A percentile compares a stretch with the other conserved stretches of the same genome.
These are phyloP conservation scores for Suhomyces bribrorum DNA, from an alignment of 1,139 yeast species.

Conservation along the genomic window DNA sequence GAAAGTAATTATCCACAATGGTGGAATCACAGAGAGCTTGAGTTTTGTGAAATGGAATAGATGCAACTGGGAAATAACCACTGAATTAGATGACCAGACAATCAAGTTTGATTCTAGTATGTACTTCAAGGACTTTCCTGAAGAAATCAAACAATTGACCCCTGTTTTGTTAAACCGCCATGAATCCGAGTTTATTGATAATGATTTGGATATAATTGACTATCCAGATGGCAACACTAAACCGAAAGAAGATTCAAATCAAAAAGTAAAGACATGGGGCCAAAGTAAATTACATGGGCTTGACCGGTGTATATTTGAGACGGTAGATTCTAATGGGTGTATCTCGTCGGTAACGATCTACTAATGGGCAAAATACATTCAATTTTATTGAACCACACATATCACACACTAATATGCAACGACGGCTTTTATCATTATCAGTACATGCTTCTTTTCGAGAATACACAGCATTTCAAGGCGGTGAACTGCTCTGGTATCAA, in stretches of 20 bases:
- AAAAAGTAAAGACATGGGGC: constrained; percentile 47
- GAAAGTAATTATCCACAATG: constrained; percentile 52
- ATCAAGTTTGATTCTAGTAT: constrained; percentile 26
- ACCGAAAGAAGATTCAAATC: neutral
- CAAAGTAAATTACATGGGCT: constrained; percentile 51
- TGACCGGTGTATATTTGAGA: constrained; percentile 53
- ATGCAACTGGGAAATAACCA: constrained; percentile 39
- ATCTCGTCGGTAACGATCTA: constrained; percentile 35
- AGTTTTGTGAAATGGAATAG: constrained; percentile 54
- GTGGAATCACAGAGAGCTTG: constrained; percentile 47
- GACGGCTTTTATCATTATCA: too few species aligned
- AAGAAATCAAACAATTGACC: constrained; percentile 21
- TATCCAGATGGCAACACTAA: constrained; percentile 7
- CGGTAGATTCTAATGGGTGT: constrained; percentile 43
- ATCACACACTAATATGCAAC: too few species aligned
- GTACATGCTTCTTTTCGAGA: too few species aligned
- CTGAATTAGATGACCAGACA: constrained; percentile 11
- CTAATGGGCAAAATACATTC: too few species aligned
- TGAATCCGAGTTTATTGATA: constrained; percentile 49
- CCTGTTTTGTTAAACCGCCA: constrained; percentile 52
- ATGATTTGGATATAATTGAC: constrained; percentile 39
- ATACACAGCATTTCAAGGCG: too few species aligned
- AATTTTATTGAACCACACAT: too few species aligned
- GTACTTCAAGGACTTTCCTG: constrained; percentile 39
- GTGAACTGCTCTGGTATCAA: too few species aligned